Base-by-base conservation (phyloP, 768 basidiomycete species). In the Pleurotus ostreatus region DNA sequence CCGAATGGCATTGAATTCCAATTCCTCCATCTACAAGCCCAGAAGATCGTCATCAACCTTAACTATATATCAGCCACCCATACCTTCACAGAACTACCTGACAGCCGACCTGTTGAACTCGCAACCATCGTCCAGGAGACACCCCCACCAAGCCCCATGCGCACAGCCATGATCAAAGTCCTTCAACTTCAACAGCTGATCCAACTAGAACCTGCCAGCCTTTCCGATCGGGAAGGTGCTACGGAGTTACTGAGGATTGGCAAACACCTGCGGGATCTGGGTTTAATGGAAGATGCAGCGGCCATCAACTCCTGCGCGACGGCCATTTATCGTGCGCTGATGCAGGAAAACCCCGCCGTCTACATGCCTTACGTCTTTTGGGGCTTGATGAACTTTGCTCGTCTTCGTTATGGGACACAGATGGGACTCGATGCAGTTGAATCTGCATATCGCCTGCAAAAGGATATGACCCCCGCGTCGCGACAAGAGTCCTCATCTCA, bases 311-410 rank as follows among this genome's bases (percentile, higher is more conserved):
- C 37, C 15, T 53, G 51, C 16, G 37, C 51, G 2, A 53, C 41
- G 7, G 38, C 38, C 15, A 53, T 53, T 39, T 53, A 53, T 23
- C 51, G 39, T n/a, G 22, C 51, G 4, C 39, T 53, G n/a, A 53
- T 41, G 22, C 22, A 39, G 15, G 30, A 41, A 12, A 20, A 53
- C 15, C 16, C 51, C 13, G 13, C n/a, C 41, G 20, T 11, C 5
- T 53, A 39, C 37, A 53, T 53, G 37, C 51, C 37, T 5, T 53
- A 39, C 9, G 51, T 53, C 41, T 37, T 39, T 53, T 53, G 51
- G 51, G 51, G 51, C 12, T 41, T 53, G 51, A 11, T 41, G 30
- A 53, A 40, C 25, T 6, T 39, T 16, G 51, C 37, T 4, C 20
- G 38, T 7, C 41, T 40, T 39, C 37, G 39, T 23, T 53, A 37